phyloP scores from a whole-genome alignment of 805 yeast genomes.

The Wickerhamomyces sydowiorum region DNA sequence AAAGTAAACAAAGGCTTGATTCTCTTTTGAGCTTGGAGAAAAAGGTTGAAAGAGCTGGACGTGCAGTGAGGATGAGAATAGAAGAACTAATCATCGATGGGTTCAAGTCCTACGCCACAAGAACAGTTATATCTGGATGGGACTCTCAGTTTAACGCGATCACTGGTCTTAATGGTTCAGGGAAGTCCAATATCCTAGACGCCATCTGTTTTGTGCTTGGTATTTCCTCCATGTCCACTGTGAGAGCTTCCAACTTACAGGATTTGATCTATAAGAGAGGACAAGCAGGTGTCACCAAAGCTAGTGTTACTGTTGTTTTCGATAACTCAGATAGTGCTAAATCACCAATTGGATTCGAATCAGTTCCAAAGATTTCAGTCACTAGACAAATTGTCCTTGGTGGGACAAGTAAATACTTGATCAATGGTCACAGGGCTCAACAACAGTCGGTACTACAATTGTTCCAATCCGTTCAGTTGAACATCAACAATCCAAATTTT shows the following conservation, averaged over 20 bases:
- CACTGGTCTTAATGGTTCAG: constrained; percentile 96
- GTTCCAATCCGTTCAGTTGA: constrained; percentile 91
- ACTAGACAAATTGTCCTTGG: constrained; percentile 90
- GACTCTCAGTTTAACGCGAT: constrained; percentile 96
- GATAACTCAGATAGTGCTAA: constrained; percentile 72
- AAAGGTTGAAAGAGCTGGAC: neutral
- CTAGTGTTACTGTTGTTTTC: constrained; percentile 93
- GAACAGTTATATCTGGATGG: constrained; percentile 95
- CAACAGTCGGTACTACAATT: constrained; percentile 86
- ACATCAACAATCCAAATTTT: constrained; percentile 95
- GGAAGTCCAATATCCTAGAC: constrained; percentile 92
- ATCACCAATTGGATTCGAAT: constrained; percentile 86
- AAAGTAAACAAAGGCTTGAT: neutral
- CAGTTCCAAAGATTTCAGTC: constrained; percentile 72
- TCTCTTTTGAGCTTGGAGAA: neutral
- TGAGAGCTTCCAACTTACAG: constrained; percentile 87
- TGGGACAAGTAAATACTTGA: constrained; percentile 85
- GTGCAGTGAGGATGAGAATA: constrained; percentile 30
- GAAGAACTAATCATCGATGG: constrained; percentile 97
- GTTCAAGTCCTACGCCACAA: constrained; percentile 93
- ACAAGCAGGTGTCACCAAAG: constrained; percentile 96
- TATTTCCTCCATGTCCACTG: constrained; percentile 89
- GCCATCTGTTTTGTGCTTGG: constrained; percentile 99
- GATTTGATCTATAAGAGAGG: constrained; percentile 96
- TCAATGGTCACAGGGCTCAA: constrained; percentile 95